These are phyloP conservation scores for Botrytis hyacinthi DNA, from an alignment of 2,329 filamentous ascomycete species.

Conservation along the genomic window DNA sequence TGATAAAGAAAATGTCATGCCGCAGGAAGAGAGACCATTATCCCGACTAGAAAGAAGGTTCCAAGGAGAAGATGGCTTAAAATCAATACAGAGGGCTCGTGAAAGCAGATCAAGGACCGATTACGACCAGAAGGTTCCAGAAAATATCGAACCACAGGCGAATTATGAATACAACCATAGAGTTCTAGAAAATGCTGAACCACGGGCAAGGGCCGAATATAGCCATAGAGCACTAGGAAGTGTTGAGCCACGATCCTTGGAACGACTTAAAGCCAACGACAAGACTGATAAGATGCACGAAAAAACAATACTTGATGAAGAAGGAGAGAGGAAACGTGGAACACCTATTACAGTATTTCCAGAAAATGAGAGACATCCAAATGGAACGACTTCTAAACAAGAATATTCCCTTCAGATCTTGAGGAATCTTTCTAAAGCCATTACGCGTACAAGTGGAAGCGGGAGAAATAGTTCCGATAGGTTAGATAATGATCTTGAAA, in stretches of 20 bases:
- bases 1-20: constrained; percentile 11
- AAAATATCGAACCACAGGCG: neutral
- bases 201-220: neutral
- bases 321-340: constrained; percentile 26
- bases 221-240: neutral
- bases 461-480: constrained; percentile 25
- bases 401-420: constrained; percentile 22
- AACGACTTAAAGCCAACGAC: constrained; percentile 3
- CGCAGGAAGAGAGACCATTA: constrained; percentile 5
- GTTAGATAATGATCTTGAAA: constrained; percentile 33
- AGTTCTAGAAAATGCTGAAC: neutral
- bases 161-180: constrained; percentile 6
- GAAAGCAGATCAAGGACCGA: constrained; percentile 14
- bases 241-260: constrained; percentile 9
- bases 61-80: constrained; percentile 9
- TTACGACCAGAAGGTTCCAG: constrained; percentile 5
- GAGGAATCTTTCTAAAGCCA: constrained; percentile 19
- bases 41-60: constrained; percentile 24
- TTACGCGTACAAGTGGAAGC: constrained; percentile 13
- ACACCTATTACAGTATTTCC: constrained; percentile 31
- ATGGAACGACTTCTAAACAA: constrained; percentile 5
- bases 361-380: neutral
- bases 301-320: constrained; percentile 31
- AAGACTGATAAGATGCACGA: constrained; percentile 26
- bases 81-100: constrained; percentile 12